These are phyloP conservation scores for Chaetomiaceae sp. DNA, from an alignment of 2,329 filamentous ascomycete genomes.

Conservation along the genomic window DNA sequence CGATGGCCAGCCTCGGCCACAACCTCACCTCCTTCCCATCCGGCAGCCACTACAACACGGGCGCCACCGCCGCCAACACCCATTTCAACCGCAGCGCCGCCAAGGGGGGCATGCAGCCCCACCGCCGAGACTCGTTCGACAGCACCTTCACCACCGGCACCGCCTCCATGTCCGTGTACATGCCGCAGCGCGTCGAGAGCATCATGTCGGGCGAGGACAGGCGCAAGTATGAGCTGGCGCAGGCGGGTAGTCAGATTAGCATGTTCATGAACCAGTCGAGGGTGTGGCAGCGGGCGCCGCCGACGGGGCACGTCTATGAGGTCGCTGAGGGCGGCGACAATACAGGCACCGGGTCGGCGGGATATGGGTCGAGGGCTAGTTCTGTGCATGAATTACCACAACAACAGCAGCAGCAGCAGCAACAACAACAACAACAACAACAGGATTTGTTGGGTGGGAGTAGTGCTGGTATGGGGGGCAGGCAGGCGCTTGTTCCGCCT, in stretches of 20 bases:
- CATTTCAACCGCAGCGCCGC: background rate
- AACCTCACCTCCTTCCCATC: background rate
- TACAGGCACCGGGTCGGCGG: no score
- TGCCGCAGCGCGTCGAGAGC: slow-evolving; percentile 66
- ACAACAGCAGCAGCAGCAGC: background rate
- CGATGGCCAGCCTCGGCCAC: slow-evolving; percentile 50
- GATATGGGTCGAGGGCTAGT: no score
- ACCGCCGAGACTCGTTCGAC: slow-evolving; percentile 57
- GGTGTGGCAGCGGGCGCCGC: background rate
- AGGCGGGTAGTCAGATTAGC: background rate
- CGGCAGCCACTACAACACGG: no score
- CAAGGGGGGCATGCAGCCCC: slow-evolving; percentile 26
- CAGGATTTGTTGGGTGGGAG: background rate
- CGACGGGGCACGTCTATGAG: background rate
- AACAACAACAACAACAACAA: background rate
- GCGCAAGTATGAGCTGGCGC: slow-evolving; percentile 60
- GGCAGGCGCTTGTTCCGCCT: slow-evolving; percentile 1
- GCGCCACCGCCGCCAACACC: background rate
- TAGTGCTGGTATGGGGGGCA: background rate
- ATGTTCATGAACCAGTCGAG: background rate
- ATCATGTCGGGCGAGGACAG: slow-evolving; percentile 76
- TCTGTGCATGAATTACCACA: no score
- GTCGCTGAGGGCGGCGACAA: no score
- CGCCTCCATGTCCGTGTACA: slow-evolving; percentile 53
- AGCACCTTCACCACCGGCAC: slow-evolving; percentile 57